Conservation (phyloP, 1,139 yeast genomes). For the Yamadazyma atlantica region DNA sequence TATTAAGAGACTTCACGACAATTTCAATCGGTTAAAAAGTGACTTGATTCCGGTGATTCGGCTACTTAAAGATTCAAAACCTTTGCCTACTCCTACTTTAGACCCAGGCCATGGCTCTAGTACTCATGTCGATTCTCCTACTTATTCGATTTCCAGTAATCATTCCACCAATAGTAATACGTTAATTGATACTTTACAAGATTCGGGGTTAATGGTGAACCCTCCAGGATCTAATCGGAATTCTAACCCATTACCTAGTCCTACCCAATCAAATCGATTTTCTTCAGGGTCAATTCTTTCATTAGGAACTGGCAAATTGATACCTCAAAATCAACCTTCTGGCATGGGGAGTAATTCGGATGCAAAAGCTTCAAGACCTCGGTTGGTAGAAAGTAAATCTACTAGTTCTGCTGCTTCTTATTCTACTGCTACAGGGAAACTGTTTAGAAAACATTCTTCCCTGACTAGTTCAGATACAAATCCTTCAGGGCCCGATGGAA, state of each 20-base stretch:
- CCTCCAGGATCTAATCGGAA: conserved; percentile 12
- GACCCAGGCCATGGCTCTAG: conserved; percentile 35
- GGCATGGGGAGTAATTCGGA: background rate
- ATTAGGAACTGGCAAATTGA: conserved; percentile 44
- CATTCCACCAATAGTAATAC: conserved; percentile 15
- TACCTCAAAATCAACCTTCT: conserved; percentile 21
- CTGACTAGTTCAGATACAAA: conserved; percentile 8
- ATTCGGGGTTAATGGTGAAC: conserved; percentile 9
- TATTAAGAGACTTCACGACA: conserved; percentile 44
- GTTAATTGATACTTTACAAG: conserved; percentile 15
- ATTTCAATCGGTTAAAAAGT: conserved; percentile 48
- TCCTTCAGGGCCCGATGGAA: background rate
- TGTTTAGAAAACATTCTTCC: conserved; percentile 14
- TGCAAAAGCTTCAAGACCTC: conserved; percentile 20
- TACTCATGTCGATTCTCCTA: conserved; percentile 33
- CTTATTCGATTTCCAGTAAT: conserved; percentile 25
- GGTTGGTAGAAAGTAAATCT: conserved; percentile 32
- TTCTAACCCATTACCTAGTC: conserved; percentile 30
- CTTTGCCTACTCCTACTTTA: conserved; percentile 56
- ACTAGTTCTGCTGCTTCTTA: conserved; percentile 21
- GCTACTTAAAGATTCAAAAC: conserved; percentile 53
- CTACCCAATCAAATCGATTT: conserved; percentile 38
- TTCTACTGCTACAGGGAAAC: conserved; percentile 9
- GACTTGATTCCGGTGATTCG: conserved; percentile 55
- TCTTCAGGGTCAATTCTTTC: conserved; percentile 42